Conservation (phyloP, 345 rosid genomes). For the Sisymbrium altissimum region DNA sequence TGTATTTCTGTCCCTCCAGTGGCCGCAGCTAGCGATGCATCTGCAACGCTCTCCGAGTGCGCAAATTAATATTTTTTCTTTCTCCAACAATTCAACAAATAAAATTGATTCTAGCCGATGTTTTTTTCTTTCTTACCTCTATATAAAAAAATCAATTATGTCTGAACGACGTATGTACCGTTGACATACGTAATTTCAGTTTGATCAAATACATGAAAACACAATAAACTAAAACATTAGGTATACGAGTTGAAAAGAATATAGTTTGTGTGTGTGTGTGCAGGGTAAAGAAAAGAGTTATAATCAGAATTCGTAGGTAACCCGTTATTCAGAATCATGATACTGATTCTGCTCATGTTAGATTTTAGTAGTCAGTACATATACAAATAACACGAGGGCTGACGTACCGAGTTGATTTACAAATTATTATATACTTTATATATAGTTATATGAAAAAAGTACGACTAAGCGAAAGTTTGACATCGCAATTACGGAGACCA, state of each 20-base stretch:
- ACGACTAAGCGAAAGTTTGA: too few relatives aligned
- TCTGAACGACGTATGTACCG: not conserved
- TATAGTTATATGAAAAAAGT: too few relatives aligned
- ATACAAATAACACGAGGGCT: not conserved
- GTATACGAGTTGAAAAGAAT: not conserved
- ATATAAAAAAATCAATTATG: not conserved
- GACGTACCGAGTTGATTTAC: not conserved
- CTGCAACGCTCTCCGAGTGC: slow-evolving; percentile 36
- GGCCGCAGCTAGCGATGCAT: slow-evolving; percentile 11
- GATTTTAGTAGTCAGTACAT: not conserved
- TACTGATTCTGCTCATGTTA: not conserved
- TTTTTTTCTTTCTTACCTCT: not conserved
- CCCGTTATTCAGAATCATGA: not conserved
- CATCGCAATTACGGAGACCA: too few relatives aligned
- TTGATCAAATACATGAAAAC: not conserved
- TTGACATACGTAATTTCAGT: not conserved
- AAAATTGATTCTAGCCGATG: not conserved
- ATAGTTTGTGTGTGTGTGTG: too few relatives aligned
- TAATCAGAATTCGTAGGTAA: not conserved
- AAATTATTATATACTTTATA: not conserved
- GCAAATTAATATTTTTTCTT: not conserved
- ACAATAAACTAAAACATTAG: not conserved
- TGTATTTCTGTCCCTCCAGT: slow-evolving; percentile 22
- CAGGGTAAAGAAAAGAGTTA: not conserved
- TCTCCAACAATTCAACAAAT: not conserved